Percentiles rank a stretch among this genome's conserved stretches.
Conservation (phyloP, 2,329 filamentous ascomycete genomes). For the Penicillium verrucosum region DNA sequence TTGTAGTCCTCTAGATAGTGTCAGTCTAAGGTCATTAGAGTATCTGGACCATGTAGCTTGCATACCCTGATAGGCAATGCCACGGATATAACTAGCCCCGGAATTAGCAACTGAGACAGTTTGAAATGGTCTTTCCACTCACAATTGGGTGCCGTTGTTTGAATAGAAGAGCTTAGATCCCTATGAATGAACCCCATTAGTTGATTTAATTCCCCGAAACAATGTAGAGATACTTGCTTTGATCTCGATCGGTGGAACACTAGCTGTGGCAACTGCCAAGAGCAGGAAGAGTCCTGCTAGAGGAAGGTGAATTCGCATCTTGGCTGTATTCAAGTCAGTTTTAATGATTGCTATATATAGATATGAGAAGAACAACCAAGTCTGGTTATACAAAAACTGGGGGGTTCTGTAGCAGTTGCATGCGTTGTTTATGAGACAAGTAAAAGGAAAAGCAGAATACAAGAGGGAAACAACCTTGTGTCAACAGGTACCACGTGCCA, state of each 20-base stretch:
- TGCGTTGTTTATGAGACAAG: background rate
- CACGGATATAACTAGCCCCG: constrained; percentile 3
- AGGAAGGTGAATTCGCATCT: background rate
- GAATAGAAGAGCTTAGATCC: constrained; percentile 8
- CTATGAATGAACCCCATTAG: background rate
- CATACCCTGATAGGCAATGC: constrained; percentile 7
- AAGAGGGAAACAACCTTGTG: background rate
- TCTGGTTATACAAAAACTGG: too few species aligned
- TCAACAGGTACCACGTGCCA: background rate
- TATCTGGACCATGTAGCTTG: background rate
- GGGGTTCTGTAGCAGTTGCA: background rate
- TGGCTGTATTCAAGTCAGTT: background rate
- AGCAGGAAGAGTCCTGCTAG: background rate
- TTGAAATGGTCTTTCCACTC: background rate
- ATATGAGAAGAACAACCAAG: background rate
- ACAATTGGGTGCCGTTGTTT: constrained; percentile 5
- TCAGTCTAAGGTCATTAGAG: background rate
- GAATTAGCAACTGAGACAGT: background rate
- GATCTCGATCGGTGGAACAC: constrained; percentile 4
- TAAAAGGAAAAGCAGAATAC: background rate
- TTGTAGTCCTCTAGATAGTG: constrained; percentile 1
- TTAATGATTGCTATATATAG: background rate
- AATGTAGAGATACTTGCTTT: background rate
- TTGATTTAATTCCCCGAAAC: background rate
- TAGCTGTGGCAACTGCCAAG: background rate